Conservation (phyloP, 2,329 filamentous ascomycete species). For the Coniochaeta prunicola region DNA sequence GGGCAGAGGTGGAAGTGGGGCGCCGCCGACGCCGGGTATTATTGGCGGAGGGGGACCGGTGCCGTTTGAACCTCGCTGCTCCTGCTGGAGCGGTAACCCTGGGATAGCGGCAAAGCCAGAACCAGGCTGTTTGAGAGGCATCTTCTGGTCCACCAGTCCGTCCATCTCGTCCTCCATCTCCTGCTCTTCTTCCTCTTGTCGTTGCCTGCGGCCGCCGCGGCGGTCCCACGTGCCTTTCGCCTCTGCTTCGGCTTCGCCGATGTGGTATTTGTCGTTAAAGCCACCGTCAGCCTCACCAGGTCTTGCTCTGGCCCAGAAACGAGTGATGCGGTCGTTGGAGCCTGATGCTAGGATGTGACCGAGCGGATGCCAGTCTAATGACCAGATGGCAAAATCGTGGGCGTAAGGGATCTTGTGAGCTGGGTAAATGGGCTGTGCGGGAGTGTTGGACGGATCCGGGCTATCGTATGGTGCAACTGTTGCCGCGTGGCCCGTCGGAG, state of each 20-base stretch:
- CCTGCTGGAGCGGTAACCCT: constrained; percentile 42
- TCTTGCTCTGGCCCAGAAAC: constrained; percentile 89
- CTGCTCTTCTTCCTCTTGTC: constrained; percentile 88
- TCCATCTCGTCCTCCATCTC: constrained; percentile 91
- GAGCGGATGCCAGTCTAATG: constrained; percentile 93
- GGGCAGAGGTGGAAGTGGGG: constrained; percentile 38
- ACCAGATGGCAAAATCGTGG: constrained; percentile 95
- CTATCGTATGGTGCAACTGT: constrained; percentile 80
- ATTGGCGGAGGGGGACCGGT: constrained; percentile 23
- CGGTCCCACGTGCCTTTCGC: constrained; percentile 92
- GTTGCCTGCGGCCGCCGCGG: constrained; percentile 67
- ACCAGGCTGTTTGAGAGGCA: constrained; percentile 52
- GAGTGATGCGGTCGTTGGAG: constrained; percentile 91
- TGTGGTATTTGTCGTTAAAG: constrained; percentile 88
- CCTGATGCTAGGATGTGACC: constrained; percentile 93
- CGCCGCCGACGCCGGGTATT: constrained; percentile 43
- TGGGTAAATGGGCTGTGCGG: constrained; percentile 86
- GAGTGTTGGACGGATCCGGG: constrained; percentile 68
- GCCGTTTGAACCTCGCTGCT: constrained; percentile 11
- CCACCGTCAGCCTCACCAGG: constrained; percentile 82
- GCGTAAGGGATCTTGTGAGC: constrained; percentile 82
- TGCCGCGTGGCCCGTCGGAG: constrained; percentile 63
- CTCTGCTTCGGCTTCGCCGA: constrained; percentile 87
- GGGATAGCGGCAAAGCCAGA: constrained; percentile 51
- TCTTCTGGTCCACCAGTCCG: constrained; percentile 84